Evolutionary conservation across 352 stramenopile genomes (phyloP).

Genomic region (Globisporangium paddicum): DNA sequence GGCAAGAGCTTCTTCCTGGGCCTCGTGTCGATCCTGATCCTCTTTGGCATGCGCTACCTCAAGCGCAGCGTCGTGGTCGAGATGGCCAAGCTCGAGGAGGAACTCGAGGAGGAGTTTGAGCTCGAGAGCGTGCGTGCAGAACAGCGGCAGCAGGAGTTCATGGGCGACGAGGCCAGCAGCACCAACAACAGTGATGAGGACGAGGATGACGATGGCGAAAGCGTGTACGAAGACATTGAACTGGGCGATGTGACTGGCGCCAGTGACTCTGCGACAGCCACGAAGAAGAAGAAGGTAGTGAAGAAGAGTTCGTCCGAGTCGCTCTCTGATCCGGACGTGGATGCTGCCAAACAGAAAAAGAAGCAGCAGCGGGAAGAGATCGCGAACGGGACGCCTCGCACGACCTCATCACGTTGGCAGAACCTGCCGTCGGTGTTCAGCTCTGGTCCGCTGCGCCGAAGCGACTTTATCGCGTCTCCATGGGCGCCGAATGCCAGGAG

Average conservation of each 20-base stretch:
- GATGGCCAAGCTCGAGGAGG: constrained; percentile 27
- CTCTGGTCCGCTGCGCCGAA: constrained; percentile 18
- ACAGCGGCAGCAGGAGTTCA: constrained; percentile 19
- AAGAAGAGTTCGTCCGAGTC: background rate
- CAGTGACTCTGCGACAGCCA: too few relatives aligned
- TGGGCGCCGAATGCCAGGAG: constrained; percentile 19
- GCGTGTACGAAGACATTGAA: constrained; percentile 24
- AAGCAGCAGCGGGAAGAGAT: constrained; percentile 10
- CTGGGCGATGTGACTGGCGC: constrained; percentile 5
- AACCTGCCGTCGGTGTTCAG: constrained; percentile 26
- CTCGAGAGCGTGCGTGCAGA: constrained; percentile 39
- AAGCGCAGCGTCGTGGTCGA: constrained; percentile 45
- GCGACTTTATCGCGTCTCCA: constrained; percentile 44
- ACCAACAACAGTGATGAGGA: constrained; percentile 8
- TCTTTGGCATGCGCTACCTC: constrained; percentile 42
- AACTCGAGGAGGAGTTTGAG: constrained; percentile 36
- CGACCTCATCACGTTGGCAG: constrained; percentile 21
- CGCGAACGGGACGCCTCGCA: constrained; percentile 22
- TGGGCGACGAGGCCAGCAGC: constrained; percentile 10
- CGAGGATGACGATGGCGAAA: constrained; percentile 14
- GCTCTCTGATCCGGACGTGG: background rate
- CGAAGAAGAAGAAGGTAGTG: constrained; percentile 7
- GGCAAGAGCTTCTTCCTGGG: constrained; percentile 64
- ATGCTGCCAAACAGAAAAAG: constrained; percentile 10
- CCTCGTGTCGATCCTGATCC: constrained; percentile 38